Base-by-base conservation (phyloP, 768 basidiomycete genomes). In the Mycena belliarum region DNA sequence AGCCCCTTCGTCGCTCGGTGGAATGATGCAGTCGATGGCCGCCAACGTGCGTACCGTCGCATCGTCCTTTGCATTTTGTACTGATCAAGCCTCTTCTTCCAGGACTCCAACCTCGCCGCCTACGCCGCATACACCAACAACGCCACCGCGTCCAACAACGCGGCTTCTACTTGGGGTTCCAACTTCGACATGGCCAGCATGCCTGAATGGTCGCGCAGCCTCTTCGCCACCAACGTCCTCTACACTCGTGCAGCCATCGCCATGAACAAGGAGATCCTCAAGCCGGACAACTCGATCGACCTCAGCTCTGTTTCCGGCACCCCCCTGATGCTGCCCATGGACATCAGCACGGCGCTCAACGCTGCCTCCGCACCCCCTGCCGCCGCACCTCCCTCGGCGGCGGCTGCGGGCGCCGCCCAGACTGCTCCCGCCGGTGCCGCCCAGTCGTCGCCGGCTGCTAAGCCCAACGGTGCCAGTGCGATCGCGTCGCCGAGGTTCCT, bases 311-410 rank as follows among this genome's bases (percentile, higher is more conserved):
- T 75, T 28, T 71, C 69, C 53, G 68, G 63, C 62, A 80, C 76
- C 37, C 81, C 87, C 25, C 64, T 87, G 56, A 79, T 80, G 79
- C 70, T 88, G 58, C 88, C 88, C 60, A 69, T 76, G 53, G 87
- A 89, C 67, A 73, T 88, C 61, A 72, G 75, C 59, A 68, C 69
- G 25, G 78, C 78, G 56, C 71, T 82, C 49, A 74, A 70, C 68
- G 75, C 79, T 42, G 63, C 64, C 23, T 61, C 67, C 32, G 24
- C 69, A 10, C 47, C 76, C 8, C 20, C 75, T 58, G 68, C 69
- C 29, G 78, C 78, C 56, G 70, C 81, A 48, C 18, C 37, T 38
- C 61, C 66, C 35, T 20, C 69, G 10, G 47, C 69, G n/a, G 60
- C 68, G 38, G 49, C 63, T 12, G 7, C 29, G 29, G 29, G 29